Base-by-base conservation (phyloP, 2,329 filamentous ascomycete species). In the Fusarium buxicola region DNA sequence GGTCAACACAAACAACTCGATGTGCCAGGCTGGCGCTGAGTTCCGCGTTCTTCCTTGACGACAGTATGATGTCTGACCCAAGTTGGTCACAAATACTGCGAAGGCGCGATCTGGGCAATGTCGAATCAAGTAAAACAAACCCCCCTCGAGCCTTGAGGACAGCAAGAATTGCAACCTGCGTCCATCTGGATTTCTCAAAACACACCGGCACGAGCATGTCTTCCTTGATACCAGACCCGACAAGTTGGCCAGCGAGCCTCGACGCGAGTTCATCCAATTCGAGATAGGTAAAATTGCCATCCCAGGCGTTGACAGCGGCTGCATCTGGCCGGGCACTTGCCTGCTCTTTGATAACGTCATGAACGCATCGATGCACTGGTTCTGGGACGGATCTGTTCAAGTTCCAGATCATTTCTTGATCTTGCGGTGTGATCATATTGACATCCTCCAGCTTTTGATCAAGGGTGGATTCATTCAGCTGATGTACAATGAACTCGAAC, bases 291-390 rank as follows among this genome's bases (percentile, higher is more conserved):
- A 72, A 43, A 0, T 62, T n/a, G 3, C 64, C 65, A 24, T 73
- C 69, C 63, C 70, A 73, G 0, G 72, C 60, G 15, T 25, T 54
- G 1, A 73, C 34, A 0, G 71, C 72, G 50, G 5, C 47, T 47
- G 8, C 51, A 28, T 1, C 63, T 65, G 9, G 65, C 53, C 2
- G 34, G 25, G 2, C 6, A 2, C 25, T 25, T 3, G 48, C 65
- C 2, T 51, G 55, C 1, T 62, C 16, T 2, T 57, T 46, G 13
- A 73, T 58, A 4, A 72, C 24, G 0, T 58, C 28, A 15, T 74
- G 71, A 2, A 70, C 46, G 18, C 51, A 58, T 2, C 31, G 12
- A 2, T 35, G 15, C 5, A 28, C 28, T 7, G 43, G 7, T 3
- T 6, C 43, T 7, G 66, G 68, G 1, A 65, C 38, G 3, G n/a